These are phyloP conservation scores for Lachancea sp. DNA, from an alignment of 805 yeast genomes.

Conservation along the genomic window DNA sequence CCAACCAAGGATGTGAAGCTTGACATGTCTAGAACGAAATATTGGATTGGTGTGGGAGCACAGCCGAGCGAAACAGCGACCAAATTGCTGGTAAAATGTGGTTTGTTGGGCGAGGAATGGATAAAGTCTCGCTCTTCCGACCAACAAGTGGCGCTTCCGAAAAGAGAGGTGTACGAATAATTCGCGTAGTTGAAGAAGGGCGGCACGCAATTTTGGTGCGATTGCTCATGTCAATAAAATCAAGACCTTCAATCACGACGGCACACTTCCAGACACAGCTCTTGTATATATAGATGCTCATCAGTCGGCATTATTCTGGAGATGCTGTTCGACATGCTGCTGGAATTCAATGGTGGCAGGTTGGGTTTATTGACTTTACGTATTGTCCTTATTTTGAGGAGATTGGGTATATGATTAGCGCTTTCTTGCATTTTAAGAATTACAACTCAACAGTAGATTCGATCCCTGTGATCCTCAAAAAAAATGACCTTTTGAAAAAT, in stretches of 20 bases:
- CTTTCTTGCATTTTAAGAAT: background rate
- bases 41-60: conserved; percentile 98
- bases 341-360: background rate
- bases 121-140: conserved; percentile 14
- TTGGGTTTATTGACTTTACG: background rate
- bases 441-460: background rate
- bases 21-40: conserved; percentile 84
- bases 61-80: conserved; percentile 82
- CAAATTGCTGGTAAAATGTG: conserved; percentile 69
- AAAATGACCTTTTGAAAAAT: background rate
- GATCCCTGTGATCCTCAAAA: background rate
- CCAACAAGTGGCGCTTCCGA: conserved; percentile 21
- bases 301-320: background rate
- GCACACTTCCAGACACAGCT: too few relatives aligned
- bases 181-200: too few relatives aligned
- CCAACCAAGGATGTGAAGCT: conserved; percentile 74
- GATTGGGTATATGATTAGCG: background rate
- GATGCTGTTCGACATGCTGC: background rate
- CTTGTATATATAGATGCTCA: too few relatives aligned
- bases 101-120: conserved; percentile 38
- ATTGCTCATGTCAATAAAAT: background rate
- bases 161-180: conserved; percentile 21
- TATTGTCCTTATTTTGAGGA: background rate
- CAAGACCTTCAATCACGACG: too few relatives aligned
- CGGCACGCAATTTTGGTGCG: too few relatives aligned